phyloP scores from a whole-genome alignment of 1,284 basidiomycete species.

The Marasmius fiardii region DNA sequence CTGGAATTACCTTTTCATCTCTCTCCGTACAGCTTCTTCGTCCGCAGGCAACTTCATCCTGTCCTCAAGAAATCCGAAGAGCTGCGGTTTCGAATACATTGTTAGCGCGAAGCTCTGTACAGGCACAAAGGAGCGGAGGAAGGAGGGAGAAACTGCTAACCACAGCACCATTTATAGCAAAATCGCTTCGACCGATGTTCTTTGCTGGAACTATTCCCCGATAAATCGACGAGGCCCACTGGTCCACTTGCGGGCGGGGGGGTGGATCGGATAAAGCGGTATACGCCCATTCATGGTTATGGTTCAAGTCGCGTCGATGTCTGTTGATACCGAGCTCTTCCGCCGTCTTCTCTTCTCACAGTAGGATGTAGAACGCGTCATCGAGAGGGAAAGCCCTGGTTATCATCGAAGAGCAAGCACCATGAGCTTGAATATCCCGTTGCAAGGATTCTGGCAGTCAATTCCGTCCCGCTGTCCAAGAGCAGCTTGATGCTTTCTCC shows the following conservation, averaged over 20 bases:
- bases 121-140: background rate
- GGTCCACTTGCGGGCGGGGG: slow-evolving; percentile 17
- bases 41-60: slow-evolving; percentile 41
- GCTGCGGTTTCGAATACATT: slow-evolving; percentile 48
- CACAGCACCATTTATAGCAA: slow-evolving; percentile 59
- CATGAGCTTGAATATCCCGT: slow-evolving; percentile 59
- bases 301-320: slow-evolving; percentile 20
- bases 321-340: slow-evolving; percentile 36
- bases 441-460: slow-evolving; percentile 44
- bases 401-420: slow-evolving; percentile 44
- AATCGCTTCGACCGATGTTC: slow-evolving; percentile 49
- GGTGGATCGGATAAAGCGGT: slow-evolving; percentile 26
- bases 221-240: slow-evolving; percentile 42
- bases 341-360: slow-evolving; percentile 31
- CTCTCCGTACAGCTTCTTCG: slow-evolving; percentile 36
- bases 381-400: slow-evolving; percentile 12
- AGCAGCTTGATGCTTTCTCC: slow-evolving; percentile 37
- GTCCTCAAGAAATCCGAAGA: slow-evolving; percentile 60
- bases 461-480: slow-evolving; percentile 34
- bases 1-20: slow-evolving; percentile 37
- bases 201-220: slow-evolving; percentile 55
- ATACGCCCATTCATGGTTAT: slow-evolving; percentile 29
- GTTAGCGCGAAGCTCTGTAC: slow-evolving; percentile 41
- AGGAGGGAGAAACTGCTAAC: slow-evolving; percentile 7
- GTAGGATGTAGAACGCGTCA: background rate